phyloP scores from a whole-genome alignment of 2,329 filamentous ascomycete species.

The Fusarium buxicola region DNA sequence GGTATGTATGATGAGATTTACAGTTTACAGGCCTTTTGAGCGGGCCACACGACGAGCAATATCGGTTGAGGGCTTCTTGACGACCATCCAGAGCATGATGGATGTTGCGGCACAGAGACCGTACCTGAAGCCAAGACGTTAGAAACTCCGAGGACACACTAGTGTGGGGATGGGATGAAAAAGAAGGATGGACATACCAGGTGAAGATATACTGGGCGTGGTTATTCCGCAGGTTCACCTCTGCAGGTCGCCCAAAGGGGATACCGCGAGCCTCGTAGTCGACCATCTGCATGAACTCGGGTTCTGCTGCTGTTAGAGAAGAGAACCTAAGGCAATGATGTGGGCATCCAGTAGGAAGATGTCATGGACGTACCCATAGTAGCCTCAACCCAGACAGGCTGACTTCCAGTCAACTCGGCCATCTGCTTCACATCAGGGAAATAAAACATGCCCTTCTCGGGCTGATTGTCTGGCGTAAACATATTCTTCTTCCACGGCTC shows the following conservation, averaged over 20 bases:
- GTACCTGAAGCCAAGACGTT: conserved; percentile 70
- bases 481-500: conserved; percentile 97
- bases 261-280: conserved; percentile 84
- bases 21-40: conserved; percentile 44
- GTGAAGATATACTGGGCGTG: conserved; percentile 99
- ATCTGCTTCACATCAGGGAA: conserved; percentile 95
- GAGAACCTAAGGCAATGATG: neutral
- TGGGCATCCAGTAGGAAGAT: neutral
- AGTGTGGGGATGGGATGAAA: neutral
- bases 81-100: conserved; percentile 96
- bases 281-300: conserved; percentile 80
- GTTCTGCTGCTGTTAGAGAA: conserved; percentile 63
- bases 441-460: conserved; percentile 87
- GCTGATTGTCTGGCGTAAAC: conserved; percentile 93
- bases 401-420: conserved; percentile 83
- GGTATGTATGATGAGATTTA: conserved; percentile 25
- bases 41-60: conserved; percentile 72
- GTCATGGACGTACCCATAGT: conserved; percentile 78
- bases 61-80: conserved; percentile 85
- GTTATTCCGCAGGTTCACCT: conserved; percentile 95
- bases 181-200: conserved; percentile 72
- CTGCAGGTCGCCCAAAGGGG: conserved; percentile 86
- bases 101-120: conserved; percentile 85
- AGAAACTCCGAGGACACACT: neutral
- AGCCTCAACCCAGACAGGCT: conserved; percentile 94